Conservation (phyloP, 495 filamentous ascomycete genomes). For the Aspergillus heteromorphus region DNA sequence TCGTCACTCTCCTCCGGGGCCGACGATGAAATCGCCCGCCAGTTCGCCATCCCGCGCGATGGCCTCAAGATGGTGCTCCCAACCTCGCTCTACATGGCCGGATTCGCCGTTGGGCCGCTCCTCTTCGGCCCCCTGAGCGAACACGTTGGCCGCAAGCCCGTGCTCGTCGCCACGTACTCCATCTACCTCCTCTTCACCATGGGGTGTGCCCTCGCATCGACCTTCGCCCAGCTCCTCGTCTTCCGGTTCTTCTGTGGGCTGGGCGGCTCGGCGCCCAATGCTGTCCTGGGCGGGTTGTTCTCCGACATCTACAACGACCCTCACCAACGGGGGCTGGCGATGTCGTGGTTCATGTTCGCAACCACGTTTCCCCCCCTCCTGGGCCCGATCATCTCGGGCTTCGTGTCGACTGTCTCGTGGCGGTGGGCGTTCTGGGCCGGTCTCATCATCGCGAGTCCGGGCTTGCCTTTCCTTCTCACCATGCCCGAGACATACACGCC, state of each 20-base stretch:
- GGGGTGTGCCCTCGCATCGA: slow-evolving; percentile 34
- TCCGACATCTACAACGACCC: slow-evolving; percentile 31
- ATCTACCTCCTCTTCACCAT: slow-evolving; percentile 36
- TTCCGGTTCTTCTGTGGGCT: slow-evolving; percentile 39
- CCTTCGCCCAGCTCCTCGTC: slow-evolving; percentile 30
- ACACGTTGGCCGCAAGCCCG: slow-evolving; percentile 52
- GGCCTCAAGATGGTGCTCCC: slow-evolving; percentile 50
- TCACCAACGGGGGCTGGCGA: slow-evolving; percentile 28
- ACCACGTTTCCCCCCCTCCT: slow-evolving; percentile 31
- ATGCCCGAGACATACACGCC: slow-evolving; percentile 64
- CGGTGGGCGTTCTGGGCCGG: slow-evolving; percentile 52
- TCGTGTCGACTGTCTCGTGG: slow-evolving; percentile 41
- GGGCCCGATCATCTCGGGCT: slow-evolving; percentile 26
- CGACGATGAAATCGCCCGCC: slow-evolving; percentile 30
- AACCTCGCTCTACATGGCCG: slow-evolving; percentile 60
- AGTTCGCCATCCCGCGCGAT: slow-evolving; percentile 42
- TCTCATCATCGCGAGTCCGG: slow-evolving; percentile 31
- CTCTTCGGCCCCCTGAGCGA: slow-evolving; percentile 63
- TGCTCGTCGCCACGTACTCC: slow-evolving; percentile 51
- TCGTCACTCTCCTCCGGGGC: slow-evolving; percentile 26
- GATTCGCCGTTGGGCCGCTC: slow-evolving; percentile 54
- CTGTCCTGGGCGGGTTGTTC: slow-evolving; percentile 36
- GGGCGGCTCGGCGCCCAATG: slow-evolving; percentile 29
- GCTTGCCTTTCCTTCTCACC: slow-evolving; percentile 34
- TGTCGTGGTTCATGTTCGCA: slow-evolving; percentile 47